Percentiles rank a stretch among this genome's conserved stretches.
These are phyloP conservation scores for Alternaria gansuensis DNA, from an alignment of 2,329 filamentous ascomycete species.

Conservation along the genomic window DNA sequence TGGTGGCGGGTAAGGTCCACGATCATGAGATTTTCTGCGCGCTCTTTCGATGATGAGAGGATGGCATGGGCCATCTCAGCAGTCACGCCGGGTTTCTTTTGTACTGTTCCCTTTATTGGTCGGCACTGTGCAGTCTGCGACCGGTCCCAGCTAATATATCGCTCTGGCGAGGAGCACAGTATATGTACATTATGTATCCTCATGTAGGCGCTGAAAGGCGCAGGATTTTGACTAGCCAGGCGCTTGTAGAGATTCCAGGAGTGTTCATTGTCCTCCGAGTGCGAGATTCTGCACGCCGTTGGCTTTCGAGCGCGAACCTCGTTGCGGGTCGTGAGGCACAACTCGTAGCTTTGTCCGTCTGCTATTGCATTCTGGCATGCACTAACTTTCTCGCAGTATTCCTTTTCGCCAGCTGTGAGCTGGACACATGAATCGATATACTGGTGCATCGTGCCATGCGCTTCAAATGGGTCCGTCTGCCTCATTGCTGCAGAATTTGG, in stretches of 20 bases:
- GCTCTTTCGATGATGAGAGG: conserved; percentile 84
- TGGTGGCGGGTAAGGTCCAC: conserved; percentile 96
- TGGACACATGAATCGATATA: conserved; percentile 40
- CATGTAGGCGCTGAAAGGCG: conserved; percentile 85
- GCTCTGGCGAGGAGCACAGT: conserved; percentile 85
- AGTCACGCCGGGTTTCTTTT: conserved; percentile 74
- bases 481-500: conserved; percentile 39
- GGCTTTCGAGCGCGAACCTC: conserved; percentile 59
- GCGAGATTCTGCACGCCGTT: conserved; percentile 35
- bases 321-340: conserved; percentile 82
- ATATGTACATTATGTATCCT: conserved; percentile 71
- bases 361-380: conserved; percentile 75
- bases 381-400: conserved; percentile 73
- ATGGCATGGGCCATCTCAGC: conserved; percentile 75
- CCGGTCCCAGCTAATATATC: conserved; percentile 77
- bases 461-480: conserved; percentile 45
- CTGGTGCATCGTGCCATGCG: conserved; percentile 36
- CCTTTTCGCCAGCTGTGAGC: conserved; percentile 23
- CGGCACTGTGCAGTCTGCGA: conserved; percentile 76
- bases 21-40: conserved; percentile 97
- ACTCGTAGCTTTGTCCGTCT: conserved; percentile 83
- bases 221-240: conserved; percentile 76
- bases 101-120: conserved; percentile 97
- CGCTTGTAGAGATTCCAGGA: conserved; percentile 76
- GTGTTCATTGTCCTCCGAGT: conserved; percentile 46